A percentile compares a stretch with the other conserved stretches of the same genome.
Conservation (phyloP, 1,284 basidiomycete genomes). For the Bondarzewia mesenterica region DNA sequence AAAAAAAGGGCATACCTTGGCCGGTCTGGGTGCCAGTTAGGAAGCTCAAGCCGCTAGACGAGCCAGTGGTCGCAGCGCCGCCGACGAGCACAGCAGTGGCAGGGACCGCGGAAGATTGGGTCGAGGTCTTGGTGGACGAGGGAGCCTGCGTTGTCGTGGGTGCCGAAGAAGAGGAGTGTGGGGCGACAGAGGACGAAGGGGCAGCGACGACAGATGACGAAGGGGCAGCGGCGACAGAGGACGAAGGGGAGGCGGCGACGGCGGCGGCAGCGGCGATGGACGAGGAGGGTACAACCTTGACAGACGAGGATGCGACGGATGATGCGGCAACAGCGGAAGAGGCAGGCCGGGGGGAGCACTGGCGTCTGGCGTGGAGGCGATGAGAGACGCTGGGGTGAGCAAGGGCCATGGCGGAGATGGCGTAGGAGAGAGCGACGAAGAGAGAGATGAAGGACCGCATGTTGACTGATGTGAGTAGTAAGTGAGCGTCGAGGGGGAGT, state of each 20-base stretch:
- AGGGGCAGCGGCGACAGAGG: neutral
- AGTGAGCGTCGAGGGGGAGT: neutral
- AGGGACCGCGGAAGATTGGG: neutral
- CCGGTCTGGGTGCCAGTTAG: conserved; percentile 41
- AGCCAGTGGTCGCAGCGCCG: neutral
- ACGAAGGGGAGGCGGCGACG: conserved; percentile 9
- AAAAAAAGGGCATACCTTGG: conserved; percentile 29
- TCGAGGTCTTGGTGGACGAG: neutral
- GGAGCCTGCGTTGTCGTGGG: too few relatives aligned
- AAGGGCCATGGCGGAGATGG: conserved; percentile 35
- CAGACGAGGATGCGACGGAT: conserved; percentile 9
- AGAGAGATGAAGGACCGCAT: conserved; percentile 42
- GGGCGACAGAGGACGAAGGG: conserved; percentile 7
- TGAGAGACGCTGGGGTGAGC: conserved; percentile 33
- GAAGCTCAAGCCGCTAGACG: conserved; percentile 18
- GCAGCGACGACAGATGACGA: conserved; percentile 2
- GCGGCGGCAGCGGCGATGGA: conserved; percentile 15
- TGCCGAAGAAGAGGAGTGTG: conserved; percentile 14
- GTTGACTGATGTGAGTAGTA: conserved; percentile 10
- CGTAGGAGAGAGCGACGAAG: conserved; percentile 37
- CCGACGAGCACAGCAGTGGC: neutral
- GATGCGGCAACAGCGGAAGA: conserved; percentile 15
- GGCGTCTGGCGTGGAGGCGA: conserved; percentile 10
- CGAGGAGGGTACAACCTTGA: conserved; percentile 12
- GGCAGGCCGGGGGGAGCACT: conserved; percentile 7